phyloP scores from a whole-genome alignment of 2,329 filamentous ascomycete genomes.

The Ophiosphaerella korrae region DNA sequence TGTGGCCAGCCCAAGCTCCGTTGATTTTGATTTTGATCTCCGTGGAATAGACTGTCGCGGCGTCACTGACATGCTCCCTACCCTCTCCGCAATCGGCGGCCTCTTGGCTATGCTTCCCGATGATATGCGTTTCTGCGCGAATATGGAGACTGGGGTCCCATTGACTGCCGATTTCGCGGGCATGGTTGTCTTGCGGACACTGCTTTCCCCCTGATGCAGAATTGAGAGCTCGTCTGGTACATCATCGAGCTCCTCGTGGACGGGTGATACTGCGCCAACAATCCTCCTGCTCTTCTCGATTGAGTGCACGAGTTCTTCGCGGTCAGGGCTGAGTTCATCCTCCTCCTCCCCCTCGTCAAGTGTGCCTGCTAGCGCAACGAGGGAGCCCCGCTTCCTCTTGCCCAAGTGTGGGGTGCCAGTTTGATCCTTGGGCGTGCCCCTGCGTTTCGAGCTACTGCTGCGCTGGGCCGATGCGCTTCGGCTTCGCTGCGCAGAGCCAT shows the following conservation, averaged over 20 bases:
- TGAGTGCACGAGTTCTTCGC: constrained; percentile 28
- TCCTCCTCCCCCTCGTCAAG: constrained; percentile 25
- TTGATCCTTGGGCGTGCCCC: constrained; percentile 19
- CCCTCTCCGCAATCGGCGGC: constrained; percentile 11
- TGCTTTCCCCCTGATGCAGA: constrained; percentile 23
- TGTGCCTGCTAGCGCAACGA: constrained; percentile 16
- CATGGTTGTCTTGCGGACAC: constrained; percentile 16
- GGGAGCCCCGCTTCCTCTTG: constrained; percentile 41
- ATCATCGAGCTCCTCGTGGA: constrained; percentile 32
- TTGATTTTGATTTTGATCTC: constrained; percentile 29
- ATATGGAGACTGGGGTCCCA: constrained; percentile 14
- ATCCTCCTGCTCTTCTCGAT: constrained; percentile 36
- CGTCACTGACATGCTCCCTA: constrained; percentile 10
- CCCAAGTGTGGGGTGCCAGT: constrained; percentile 37
- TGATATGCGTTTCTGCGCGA: constrained; percentile 10
- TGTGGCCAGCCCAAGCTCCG: constrained; percentile 29
- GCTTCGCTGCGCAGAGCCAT: constrained; percentile 32
- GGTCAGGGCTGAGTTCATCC: constrained; percentile 43
- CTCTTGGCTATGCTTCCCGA: constrained; percentile 5
- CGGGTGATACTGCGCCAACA: constrained; percentile 27
- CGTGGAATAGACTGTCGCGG: constrained; percentile 14
- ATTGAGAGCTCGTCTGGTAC: constrained; percentile 36
- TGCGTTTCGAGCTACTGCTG: constrained; percentile 23
- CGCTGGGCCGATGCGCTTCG: constrained; percentile 38
- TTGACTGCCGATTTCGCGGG: constrained; percentile 12